Conservation (phyloP, 2,329 filamentous ascomycete species). For the Xylaria sp. region DNA sequence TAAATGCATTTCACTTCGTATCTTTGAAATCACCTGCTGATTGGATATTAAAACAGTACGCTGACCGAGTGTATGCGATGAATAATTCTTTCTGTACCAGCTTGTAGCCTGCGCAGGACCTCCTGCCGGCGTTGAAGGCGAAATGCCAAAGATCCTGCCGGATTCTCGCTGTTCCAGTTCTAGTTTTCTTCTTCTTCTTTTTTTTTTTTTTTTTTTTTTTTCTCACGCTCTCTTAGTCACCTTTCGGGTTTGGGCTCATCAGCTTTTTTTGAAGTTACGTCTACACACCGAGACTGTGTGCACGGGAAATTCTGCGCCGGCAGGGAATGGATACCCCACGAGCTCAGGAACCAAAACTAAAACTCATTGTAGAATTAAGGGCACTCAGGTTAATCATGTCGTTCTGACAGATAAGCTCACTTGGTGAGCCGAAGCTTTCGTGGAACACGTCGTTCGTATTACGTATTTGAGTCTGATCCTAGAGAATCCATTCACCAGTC, state of each 20-base stretch:
- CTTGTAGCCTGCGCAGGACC: constrained; percentile 36
- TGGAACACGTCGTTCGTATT: no score
- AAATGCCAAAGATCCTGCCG: constrained; percentile 34
- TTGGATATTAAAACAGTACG: constrained; percentile 36
- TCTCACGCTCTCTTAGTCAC: no score
- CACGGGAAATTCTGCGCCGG: constrained; percentile 56
- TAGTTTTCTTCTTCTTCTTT: not conserved
- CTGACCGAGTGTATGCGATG: constrained; percentile 33
- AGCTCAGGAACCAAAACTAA: constrained; percentile 58
- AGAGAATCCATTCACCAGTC: no score
- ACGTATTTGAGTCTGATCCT: no score
- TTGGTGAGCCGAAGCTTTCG: no score
- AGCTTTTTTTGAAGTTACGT: constrained; percentile 19
- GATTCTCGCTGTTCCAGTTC: not conserved
- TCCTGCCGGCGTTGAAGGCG: constrained; percentile 27
- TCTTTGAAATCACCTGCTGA: constrained; percentile 27
- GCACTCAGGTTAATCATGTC: constrained; percentile 52
- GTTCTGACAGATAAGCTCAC: constrained; percentile 52
- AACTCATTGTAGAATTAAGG: constrained; percentile 52
- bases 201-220: no score
- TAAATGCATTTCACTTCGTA: constrained; percentile 27
- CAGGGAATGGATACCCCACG: constrained; percentile 57
- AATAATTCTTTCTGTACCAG: constrained; percentile 36
- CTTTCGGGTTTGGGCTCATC: constrained; percentile 32
- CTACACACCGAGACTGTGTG: constrained; percentile 53